A percentile compares a stretch with the other conserved stretches of the same genome.
phyloP scores from a whole-genome alignment of 345 rosid genomes.

The Bretschneidera sinensis region DNA sequence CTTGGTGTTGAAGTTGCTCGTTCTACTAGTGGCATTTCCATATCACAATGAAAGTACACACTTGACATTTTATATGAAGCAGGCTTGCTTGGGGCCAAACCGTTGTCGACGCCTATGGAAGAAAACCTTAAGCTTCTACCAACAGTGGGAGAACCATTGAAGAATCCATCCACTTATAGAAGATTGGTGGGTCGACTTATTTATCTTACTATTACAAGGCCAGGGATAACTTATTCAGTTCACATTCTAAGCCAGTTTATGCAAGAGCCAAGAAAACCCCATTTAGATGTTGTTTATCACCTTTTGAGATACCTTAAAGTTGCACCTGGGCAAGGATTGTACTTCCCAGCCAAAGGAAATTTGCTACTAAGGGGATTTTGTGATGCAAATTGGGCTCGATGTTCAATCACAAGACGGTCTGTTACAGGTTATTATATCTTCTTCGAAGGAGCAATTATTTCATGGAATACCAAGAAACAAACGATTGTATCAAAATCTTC shows the following conservation, averaged over 20 bases:
- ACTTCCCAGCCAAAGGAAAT: neutral
- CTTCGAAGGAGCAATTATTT: neutral
- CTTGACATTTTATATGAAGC: neutral
- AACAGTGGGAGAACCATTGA: no score
- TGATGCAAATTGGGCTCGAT: no score
- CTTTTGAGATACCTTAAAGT: neutral
- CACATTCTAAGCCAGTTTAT: no score
- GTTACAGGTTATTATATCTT: neutral
- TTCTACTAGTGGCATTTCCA: neutral
- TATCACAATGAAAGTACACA: constrained; percentile 2
- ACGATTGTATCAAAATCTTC: neutral
- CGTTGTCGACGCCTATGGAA: no score
- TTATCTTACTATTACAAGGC: neutral
- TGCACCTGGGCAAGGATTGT: neutral
- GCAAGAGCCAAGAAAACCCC: no score
- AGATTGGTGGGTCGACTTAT: neutral
- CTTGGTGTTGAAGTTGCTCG: no score
- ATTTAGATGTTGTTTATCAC: neutral
- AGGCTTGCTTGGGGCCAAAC: neutral
- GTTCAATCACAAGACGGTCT: no score
- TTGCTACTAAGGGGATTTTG: no score
- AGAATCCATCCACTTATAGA: neutral
- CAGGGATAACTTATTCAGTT: neutral
- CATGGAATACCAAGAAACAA: constrained; percentile 7
- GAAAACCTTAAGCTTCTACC: no score